phyloP scores from a whole-genome alignment of 2,329 filamentous ascomycete genomes.

The Metarhizium sp. region DNA sequence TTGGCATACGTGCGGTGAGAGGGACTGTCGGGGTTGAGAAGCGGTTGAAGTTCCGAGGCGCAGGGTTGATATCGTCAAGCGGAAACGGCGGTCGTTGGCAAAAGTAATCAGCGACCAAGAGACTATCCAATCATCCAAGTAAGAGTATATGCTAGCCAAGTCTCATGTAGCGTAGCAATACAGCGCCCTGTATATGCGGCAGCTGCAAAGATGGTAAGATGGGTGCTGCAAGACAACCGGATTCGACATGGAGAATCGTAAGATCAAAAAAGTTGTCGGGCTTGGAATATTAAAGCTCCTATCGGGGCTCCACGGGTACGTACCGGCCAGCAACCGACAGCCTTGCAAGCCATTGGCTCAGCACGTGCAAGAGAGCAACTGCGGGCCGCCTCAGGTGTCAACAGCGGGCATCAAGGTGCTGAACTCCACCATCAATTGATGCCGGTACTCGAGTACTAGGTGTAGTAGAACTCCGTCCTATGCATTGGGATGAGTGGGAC shows the following conservation, averaged over 20 bases:
- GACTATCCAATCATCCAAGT: background rate
- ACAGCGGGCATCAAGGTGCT: no score
- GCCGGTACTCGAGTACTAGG: no score
- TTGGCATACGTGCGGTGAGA: slow-evolving; percentile 15
- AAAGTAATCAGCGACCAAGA: background rate
- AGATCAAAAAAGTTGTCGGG: background rate
- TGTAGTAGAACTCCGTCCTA: no score
- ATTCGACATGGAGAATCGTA: background rate
- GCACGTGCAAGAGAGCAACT: background rate
- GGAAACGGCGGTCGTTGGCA: background rate
- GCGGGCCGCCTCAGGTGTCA: no score
- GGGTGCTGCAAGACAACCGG: background rate
- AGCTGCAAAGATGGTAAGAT: background rate
- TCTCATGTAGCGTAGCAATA: background rate
- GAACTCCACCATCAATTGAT: no score
- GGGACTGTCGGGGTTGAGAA: slow-evolving; percentile 1
- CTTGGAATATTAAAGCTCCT: background rate
- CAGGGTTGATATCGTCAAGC: background rate
- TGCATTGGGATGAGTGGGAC: no score
- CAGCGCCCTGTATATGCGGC: background rate
- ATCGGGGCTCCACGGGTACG: background rate
- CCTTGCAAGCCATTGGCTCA: background rate
- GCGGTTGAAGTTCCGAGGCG: background rate
- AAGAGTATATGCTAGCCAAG: background rate
- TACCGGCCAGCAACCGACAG: background rate